These are phyloP conservation scores for Tetrahymena borealis DNA, from an alignment of 73 alveolate genomes.

Conservation along the genomic window DNA sequence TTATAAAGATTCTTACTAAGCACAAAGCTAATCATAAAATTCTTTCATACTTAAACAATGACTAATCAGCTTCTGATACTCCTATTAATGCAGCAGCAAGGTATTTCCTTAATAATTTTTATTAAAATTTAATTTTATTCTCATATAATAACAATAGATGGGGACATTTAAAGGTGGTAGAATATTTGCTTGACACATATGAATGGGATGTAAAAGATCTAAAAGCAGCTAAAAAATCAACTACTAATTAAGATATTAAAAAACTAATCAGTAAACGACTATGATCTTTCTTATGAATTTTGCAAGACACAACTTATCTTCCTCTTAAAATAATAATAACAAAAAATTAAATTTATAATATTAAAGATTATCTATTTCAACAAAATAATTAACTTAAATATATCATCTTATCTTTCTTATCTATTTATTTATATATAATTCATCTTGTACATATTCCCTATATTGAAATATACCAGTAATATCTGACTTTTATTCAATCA, in stretches of 20 bases:
- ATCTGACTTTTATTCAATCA: no score
- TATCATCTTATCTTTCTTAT: no score
- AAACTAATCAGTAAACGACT: neutral
- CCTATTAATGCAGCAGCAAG: neutral
- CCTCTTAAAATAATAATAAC: no score
- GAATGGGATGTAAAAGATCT: neutral
- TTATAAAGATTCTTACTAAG: neutral
- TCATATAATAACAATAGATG: neutral
- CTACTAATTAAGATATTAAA: neutral
- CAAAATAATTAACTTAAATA: no score
- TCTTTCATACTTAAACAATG: neutral
- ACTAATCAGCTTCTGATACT: neutral
- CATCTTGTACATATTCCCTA: no score
- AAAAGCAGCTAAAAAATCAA: neutral
- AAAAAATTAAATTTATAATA: no score
- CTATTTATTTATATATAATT: no score
- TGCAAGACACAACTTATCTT: no score
- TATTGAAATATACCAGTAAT: no score
- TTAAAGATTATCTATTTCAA: no score
- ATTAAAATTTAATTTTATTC: neutral
- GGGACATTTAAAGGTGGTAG: neutral
- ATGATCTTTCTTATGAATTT: neutral
- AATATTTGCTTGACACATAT: neutral
- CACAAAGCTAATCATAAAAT: neutral
- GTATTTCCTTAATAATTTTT: neutral